phyloP scores from a whole-genome alignment of 108 stramenopile genomes.

The Seminavis robusta region DNA sequence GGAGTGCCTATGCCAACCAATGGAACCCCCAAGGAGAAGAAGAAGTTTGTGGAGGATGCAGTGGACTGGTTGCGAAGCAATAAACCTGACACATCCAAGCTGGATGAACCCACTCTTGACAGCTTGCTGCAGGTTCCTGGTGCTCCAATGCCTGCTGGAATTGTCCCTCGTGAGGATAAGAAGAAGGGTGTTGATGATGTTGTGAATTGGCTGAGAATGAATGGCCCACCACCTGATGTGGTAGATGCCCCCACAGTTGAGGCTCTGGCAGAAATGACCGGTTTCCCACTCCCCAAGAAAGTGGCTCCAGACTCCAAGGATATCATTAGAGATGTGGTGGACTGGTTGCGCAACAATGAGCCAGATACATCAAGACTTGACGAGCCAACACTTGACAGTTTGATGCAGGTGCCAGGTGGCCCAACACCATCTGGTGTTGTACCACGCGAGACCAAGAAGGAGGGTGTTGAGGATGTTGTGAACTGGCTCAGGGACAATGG shows the following conservation, averaged over 20 bases:
- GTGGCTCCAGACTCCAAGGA: not conserved
- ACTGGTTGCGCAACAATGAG: conserved; percentile 32
- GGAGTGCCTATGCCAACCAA: not conserved
- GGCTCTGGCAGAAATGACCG: conserved; percentile 9
- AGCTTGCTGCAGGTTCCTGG: conserved; percentile 3
- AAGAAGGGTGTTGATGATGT: conserved; percentile 4
- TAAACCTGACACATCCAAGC: not conserved
- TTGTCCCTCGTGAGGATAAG: not conserved
- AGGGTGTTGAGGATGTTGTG: not conserved
- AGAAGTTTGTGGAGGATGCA: conserved; percentile 18
- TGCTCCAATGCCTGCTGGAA: not conserved
- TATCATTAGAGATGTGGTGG: conserved; percentile 18
- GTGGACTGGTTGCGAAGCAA: conserved; percentile 35
- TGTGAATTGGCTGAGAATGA: conserved; percentile 5
- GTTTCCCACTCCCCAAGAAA: not conserved
- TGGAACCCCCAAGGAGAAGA: not conserved
- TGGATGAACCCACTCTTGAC: conserved; percentile 5
- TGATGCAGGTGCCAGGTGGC: no score
- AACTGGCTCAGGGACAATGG: conserved; percentile 6
- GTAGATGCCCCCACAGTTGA: conserved; percentile 1
- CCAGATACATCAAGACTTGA: not conserved
- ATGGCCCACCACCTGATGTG: conserved; percentile 2
- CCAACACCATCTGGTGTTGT: no score
- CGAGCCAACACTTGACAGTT: no score
- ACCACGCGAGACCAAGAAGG: no score